Evolutionary conservation across 2,329 filamentous ascomycete species (phyloP).

Genomic region (Graphiopsis chlorocephala): DNA sequence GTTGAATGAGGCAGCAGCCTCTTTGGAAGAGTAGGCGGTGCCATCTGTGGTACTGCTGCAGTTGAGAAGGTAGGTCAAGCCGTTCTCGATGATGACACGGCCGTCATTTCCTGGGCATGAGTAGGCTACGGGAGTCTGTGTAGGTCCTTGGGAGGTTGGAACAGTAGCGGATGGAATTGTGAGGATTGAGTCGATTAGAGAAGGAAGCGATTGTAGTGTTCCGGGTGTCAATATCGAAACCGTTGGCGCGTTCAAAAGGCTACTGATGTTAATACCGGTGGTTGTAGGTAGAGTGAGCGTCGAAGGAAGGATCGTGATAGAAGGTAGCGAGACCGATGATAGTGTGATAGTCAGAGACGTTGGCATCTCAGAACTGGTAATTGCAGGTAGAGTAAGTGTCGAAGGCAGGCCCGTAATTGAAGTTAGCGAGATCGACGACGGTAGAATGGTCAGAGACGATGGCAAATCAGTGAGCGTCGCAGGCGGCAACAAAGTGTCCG

Average conservation of each 20-base stretch:
- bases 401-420: background rate
- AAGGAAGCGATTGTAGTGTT: background rate
- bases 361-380: background rate
- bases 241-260: background rate
- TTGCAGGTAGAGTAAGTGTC: background rate
- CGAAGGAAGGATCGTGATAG: background rate
- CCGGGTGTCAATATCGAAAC: background rate
- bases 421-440: background rate
- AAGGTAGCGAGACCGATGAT: background rate
- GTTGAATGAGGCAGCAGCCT: constrained; percentile 21
- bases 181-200: background rate
- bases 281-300: background rate
- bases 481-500: background rate
- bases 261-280: background rate
- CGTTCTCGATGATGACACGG: constrained; percentile 23
- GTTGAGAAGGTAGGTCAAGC: constrained; percentile 22
- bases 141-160: constrained; percentile 21
- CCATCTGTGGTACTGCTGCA: constrained; percentile 22
- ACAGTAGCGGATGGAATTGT: constrained; percentile 16
- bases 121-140: constrained; percentile 21
- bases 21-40: constrained; percentile 16
- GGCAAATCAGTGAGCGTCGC: background rate
- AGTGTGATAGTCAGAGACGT: background rate
- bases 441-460: background rate
- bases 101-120: constrained; percentile 22